Evolutionary conservation across 306 rosid species (phyloP).

Genomic region (Pyrus communis): DNA sequence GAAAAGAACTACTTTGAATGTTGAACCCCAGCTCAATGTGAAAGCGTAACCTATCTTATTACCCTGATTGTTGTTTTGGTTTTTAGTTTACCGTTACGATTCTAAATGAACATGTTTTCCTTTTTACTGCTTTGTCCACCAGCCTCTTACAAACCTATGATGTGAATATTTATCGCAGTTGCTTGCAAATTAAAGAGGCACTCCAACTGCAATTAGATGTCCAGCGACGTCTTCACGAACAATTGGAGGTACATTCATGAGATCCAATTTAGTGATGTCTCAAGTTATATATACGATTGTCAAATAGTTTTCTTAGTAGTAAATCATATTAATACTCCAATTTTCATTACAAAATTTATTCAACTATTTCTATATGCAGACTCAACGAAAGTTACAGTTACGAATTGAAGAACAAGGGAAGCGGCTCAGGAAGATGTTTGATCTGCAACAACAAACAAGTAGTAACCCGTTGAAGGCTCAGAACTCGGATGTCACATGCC

Average conservation of each 20-base stretch:
- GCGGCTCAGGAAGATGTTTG: conserved; percentile 39
- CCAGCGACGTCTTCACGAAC: conserved; percentile 87
- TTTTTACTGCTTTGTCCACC: neutral
- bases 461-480: conserved; percentile 9
- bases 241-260: conserved; percentile 55
- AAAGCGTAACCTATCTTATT: conserved; percentile 43
- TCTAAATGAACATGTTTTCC: neutral
- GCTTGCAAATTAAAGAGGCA: conserved; percentile 76
- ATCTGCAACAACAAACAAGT: conserved; percentile 25
- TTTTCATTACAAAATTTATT: neutral
- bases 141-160: neutral
- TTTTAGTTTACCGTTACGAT: neutral
- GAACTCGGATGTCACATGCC: conserved; percentile 7
- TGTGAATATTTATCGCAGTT: conserved; percentile 34
- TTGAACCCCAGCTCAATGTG: conserved; percentile 42
- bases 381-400: conserved; percentile 32
- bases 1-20: conserved; percentile 30
- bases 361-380: conserved; percentile 1
- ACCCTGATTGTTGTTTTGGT: neutral
- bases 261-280: too few relatives aligned
- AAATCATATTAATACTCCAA: neutral
- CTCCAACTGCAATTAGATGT: conserved; percentile 85
- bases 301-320: neutral
- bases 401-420: conserved; percentile 45
- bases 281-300: too few relatives aligned